phyloP scores from a whole-genome alignment of 345 rosid species.

The Syzygium aromaticum region DNA sequence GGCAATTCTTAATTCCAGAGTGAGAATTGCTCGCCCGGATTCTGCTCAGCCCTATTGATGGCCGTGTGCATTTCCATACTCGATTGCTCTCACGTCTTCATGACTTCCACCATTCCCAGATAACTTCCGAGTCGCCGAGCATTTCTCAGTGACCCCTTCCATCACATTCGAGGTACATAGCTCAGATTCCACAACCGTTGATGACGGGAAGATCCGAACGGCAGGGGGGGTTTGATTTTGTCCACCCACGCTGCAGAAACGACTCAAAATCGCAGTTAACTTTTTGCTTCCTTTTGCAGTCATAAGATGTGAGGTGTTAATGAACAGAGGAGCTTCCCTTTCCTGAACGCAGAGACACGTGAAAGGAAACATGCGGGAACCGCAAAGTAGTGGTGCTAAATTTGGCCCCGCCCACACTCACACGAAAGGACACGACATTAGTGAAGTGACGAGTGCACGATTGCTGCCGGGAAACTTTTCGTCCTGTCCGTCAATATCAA shows the following conservation, averaged over 20 bases:
- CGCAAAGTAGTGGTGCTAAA: background rate
- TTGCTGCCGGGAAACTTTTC: background rate
- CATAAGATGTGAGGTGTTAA: background rate
- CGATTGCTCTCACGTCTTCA: no score
- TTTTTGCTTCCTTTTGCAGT: background rate
- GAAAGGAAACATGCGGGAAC: background rate
- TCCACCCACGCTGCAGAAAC: background rate
- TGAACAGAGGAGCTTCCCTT: background rate
- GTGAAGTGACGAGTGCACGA: background rate
- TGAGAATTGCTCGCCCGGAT: no score
- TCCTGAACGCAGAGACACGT: background rate
- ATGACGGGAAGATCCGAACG: no score
- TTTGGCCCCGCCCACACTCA: background rate
- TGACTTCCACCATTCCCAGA: background rate
- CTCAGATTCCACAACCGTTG: no score
- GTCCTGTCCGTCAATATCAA: background rate
- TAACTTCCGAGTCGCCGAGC: no score
- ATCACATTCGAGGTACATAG: no score
- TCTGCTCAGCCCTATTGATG: no score
- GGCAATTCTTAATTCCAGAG: rapidly evolving
- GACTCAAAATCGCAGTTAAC: background rate
- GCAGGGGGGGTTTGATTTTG: background rate
- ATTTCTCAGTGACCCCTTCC: no score
- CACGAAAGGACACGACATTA: background rate
- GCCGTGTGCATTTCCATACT: background rate